These are phyloP conservation scores for Lolium perenne DNA, from an alignment of 176 grass and related monocot genomes.

Conservation along the genomic window DNA sequence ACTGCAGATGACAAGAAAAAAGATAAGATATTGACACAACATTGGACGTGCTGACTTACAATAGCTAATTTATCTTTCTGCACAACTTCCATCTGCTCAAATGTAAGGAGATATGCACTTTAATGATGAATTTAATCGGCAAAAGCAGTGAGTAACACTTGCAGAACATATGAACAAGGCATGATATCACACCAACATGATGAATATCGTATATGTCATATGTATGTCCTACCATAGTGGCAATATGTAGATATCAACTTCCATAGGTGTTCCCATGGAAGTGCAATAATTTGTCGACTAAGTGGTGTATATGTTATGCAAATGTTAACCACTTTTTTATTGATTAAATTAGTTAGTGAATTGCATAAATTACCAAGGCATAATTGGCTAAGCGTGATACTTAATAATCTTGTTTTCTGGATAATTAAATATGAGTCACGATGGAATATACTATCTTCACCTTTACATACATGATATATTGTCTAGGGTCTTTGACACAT, in stretches of 20 bases:
- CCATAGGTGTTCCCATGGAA: neutral
- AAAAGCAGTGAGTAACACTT: constrained; percentile 7
- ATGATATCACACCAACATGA: neutral
- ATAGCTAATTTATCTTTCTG: neutral
- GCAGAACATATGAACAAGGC: neutral
- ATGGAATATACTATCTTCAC: neutral
- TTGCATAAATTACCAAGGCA: neutral
- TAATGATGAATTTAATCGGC: constrained; percentile 8
- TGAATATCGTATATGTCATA: neutral
- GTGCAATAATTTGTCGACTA: neutral
- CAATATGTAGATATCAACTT: neutral
- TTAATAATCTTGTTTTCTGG: constrained; percentile 26
- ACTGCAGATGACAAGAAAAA: neutral
- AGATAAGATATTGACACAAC: neutral
- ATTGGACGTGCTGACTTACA: neutral
- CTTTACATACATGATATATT: constrained; percentile 15
- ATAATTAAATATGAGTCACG: constrained; percentile 16
- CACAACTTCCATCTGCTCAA: constrained; percentile 9
- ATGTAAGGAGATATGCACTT: neutral
- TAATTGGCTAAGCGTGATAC: neutral
- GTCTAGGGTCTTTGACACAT: constrained; percentile 2
- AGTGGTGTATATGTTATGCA: neutral
- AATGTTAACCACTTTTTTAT: constrained; percentile 2
- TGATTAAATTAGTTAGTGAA: constrained; percentile 10
- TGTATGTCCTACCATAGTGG: neutral